phyloP scores from a whole-genome alignment of 805 yeast species.

The Candida insectalens region DNA sequence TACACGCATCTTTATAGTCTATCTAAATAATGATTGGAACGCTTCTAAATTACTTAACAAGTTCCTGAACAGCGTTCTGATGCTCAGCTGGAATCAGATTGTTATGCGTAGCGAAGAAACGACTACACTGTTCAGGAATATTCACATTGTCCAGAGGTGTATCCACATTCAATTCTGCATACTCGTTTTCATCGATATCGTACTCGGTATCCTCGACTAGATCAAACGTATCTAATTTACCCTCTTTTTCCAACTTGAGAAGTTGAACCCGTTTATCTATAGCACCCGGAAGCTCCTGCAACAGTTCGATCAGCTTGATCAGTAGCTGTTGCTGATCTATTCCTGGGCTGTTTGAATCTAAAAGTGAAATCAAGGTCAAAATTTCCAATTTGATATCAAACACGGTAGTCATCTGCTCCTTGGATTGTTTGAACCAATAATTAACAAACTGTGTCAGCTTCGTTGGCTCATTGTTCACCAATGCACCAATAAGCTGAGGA shows the following conservation, averaged over 20 bases:
- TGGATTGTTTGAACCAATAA: conserved; percentile 39
- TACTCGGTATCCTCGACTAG: conserved; percentile 13
- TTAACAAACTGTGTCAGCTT: conserved; percentile 27
- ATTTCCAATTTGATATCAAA: conserved; percentile 47
- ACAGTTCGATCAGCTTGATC: conserved; percentile 29
- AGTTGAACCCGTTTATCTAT: conserved; percentile 37
- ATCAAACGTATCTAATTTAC: conserved; percentile 9
- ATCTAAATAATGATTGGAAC: too few relatives aligned
- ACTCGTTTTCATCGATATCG: conserved; percentile 15
- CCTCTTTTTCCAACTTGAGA: conserved; percentile 23
- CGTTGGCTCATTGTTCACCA: not conserved
- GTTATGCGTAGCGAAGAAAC: too few relatives aligned
- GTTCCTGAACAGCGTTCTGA: not conserved
- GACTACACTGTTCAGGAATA: conserved; percentile 24
- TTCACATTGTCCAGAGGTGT: conserved; percentile 22
- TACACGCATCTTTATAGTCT: too few relatives aligned
- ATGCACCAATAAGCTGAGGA: not conserved
- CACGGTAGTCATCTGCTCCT: conserved; percentile 36
- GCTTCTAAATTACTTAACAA: too few relatives aligned
- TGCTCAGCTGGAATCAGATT: not conserved
- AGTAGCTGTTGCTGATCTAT: conserved; percentile 12
- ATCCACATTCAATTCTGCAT: conserved; percentile 23
- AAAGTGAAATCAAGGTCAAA: conserved; percentile 32
- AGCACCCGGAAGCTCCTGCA: conserved; percentile 39
- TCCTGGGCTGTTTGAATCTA: conserved; percentile 24